Evolutionary conservation across 768 basidiomycete genomes (phyloP), one percentile per base, ranked within the genome.

Genomic region (Collybia sordida): DNA sequence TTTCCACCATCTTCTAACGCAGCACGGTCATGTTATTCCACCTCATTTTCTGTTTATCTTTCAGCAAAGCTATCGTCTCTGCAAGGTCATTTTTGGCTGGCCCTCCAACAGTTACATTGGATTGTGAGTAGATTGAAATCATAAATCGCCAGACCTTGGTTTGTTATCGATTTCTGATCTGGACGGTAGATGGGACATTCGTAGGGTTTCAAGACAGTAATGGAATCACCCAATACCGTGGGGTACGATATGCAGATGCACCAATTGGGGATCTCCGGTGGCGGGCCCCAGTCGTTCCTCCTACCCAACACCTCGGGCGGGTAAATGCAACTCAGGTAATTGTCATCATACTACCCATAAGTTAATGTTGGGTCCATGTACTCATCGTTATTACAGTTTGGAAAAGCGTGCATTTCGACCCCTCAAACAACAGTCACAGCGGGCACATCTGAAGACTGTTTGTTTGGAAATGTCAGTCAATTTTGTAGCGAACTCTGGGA

Each of bases 161-260:
- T 21, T 21, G 28, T 37, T 23, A 5, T 22, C 41, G 14, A 48
- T 23, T 42, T 22, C n/a, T 24, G 4, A 31, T 11, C 31, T 31
- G 31, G 31, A 31, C 31, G 38, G 19, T 42, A 75, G 73, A 75
- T 55, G 73, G 68, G 2, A 69, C 69, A 1, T 73, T 74, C 44
- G 64, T 58, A 3, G 73, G 74, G 2, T 31, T 62, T 21, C 47
- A 49, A 22, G 63, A 73, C 49, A 51, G 56, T 14, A 58, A 61
- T 8, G 64, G 66, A 1, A 65, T 73, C 15, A 67, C 63, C 9
- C 70, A 61, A n/a, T 76, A 70, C 55, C 59, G 55, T 6, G 76
- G 75, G 2, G 58, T 77, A 34, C 74, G 70, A 18, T 75, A 68
- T 51, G 74, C 74, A 19, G 74, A 77, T 51, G 60, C 75, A 11